These are phyloP conservation scores for Smittium mucronatum DNA, from an alignment of 371 early-diverging fungal species.

Conservation along the genomic window DNA sequence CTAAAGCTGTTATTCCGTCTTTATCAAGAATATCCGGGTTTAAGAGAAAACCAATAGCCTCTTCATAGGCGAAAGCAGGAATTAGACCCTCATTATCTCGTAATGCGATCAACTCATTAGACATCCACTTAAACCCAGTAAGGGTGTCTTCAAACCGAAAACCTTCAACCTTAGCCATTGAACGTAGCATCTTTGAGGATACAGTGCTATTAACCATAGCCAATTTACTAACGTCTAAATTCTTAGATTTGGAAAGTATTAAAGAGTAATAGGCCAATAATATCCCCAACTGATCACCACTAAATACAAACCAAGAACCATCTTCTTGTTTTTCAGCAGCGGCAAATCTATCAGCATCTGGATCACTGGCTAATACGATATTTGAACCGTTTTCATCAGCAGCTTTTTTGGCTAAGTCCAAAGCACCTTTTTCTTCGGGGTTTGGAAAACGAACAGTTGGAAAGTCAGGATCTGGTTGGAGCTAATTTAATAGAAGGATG, in stretches of 20 bases:
- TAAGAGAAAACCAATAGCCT: constrained; percentile 84
- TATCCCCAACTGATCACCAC: constrained; percentile 85
- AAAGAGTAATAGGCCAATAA: constrained; percentile 65
- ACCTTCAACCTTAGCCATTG: constrained; percentile 62
- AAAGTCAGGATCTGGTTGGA: constrained; percentile 76
- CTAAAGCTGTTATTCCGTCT: constrained; percentile 76
- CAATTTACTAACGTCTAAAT: constrained; percentile 35
- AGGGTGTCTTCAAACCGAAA: constrained; percentile 77
- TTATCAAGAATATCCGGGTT: constrained; percentile 67
- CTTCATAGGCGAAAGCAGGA: constrained; percentile 80
- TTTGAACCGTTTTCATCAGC: constrained; percentile 45
- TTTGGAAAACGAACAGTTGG: constrained; percentile 85
- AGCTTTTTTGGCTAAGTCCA: constrained; percentile 61
- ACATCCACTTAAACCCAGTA: constrained; percentile 95
- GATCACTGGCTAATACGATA: constrained; percentile 92
- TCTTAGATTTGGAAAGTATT: constrained; percentile 38
- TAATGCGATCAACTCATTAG: constrained; percentile 55
- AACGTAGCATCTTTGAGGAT: constrained; percentile 69
- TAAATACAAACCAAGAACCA: constrained; percentile 69
- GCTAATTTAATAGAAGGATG: not conserved
- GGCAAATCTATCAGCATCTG: constrained; percentile 93
- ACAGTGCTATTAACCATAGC: constrained; percentile 85
- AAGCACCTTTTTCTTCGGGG: constrained; percentile 86
- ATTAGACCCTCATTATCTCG: constrained; percentile 39
- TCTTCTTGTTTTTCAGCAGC: constrained; percentile 61